Evolutionary conservation across 306 rosid genomes (phyloP), one percentile per base, ranked within the genome.

Genomic region (Vigna hirtella): DNA sequence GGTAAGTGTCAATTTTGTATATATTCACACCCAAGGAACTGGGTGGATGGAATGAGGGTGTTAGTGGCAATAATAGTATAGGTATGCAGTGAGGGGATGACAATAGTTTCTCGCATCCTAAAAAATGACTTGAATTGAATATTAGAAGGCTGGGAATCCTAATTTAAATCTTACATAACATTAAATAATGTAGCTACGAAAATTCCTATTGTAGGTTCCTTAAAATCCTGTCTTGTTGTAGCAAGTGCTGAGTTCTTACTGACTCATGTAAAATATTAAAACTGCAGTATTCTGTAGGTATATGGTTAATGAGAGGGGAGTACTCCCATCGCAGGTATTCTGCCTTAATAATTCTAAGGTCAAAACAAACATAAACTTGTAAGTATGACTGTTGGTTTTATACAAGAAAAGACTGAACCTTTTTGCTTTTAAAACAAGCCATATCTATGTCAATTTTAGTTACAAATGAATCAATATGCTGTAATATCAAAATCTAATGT

Each of bases 321-420:
- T 22, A 4, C 53, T 57, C 24, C 48, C 9, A 1, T 40, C 8
- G 40, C 0, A 5, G 30, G 22, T 51, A 50, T 32, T 49, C 28
- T 55, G 5, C n/a, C 48, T 62, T 77, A 49, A 17, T 52, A 53
- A 12, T 9, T 42, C 52, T 32, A 47, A 74, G 70, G 15, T 77
- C 47, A 45, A 55, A 62, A 58, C 57, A 3, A 38, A 52, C 8
- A 59, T 47, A 26, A 82, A 64, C 55, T 32, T 71, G 36, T 40
- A 62, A 43, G 73, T 45, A 49, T 47, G 38, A 15, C 17, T 49
- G 43, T 17, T 81, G 73, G 38, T 57, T 24, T 52, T 66, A 63
- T 64, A 72, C 16, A 80, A 70, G 65, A 55, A 42, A 72, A 26
- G 2, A 28, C 0, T 28, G 40, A 30, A 26, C 18, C 18, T 14